phyloP scores from a whole-genome alignment of 805 yeast species.

The Grigorovia yakushimaensis region DNA sequence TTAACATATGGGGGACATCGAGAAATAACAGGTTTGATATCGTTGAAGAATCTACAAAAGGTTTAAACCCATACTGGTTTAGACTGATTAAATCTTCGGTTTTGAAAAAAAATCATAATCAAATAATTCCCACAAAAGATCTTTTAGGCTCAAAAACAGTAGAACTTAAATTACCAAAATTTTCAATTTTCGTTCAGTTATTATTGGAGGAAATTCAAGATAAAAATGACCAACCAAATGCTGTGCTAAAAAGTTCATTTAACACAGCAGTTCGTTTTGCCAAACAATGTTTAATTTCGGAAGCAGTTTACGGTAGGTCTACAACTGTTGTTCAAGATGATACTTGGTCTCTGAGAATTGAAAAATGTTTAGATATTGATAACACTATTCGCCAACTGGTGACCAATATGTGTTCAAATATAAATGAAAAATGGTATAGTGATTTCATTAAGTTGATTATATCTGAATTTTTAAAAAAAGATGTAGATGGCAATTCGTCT shows the following conservation, averaged over 20 bases:
- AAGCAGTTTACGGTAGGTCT: conserved; percentile 40
- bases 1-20: conserved; percentile 58
- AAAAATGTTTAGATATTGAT: conserved; percentile 60
- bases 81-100: conserved; percentile 41
- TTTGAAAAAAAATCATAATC: conserved; percentile 18
- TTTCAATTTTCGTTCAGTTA: conserved; percentile 31
- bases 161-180: conserved; percentile 44
- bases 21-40: conserved; percentile 56
- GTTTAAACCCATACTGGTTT: conserved; percentile 79
- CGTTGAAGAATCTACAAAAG: conserved; percentile 68
- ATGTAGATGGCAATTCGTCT: conserved; percentile 8
- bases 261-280: conserved; percentile 42
- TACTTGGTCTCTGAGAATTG: conserved; percentile 62
- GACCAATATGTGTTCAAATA: conserved; percentile 6
- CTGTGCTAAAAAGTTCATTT: conserved; percentile 28
- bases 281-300: conserved; percentile 53
- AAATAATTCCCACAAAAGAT: conserved; percentile 30
- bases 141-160: conserved; percentile 32
- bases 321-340: conserved; percentile 60
- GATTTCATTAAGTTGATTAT: conserved; percentile 30
- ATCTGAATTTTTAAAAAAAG: conserved; percentile 26
- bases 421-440: conserved; percentile 14
- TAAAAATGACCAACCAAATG: conserved; percentile 14
- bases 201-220: conserved; percentile 24
- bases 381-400: conserved; percentile 36